phyloP scores from a whole-genome alignment of 1,284 basidiomycete species.

The Rhodotorula mucilaginosa region DNA sequence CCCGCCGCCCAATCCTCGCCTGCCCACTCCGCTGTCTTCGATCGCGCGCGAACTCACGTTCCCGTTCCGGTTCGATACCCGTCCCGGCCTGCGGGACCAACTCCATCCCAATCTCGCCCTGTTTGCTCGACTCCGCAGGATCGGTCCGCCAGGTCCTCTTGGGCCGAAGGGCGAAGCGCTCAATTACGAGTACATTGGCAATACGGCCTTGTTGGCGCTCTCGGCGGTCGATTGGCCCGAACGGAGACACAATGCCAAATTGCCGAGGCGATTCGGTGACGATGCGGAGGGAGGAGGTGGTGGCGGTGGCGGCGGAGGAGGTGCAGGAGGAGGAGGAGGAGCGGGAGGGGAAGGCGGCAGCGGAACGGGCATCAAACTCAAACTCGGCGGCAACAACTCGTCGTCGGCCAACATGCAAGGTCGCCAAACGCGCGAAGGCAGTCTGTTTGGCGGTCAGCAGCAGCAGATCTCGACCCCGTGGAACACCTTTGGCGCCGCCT shows the following conservation, averaged over 20 bases:
- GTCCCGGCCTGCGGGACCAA: constrained; percentile 10
- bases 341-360: neutral
- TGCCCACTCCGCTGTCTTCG: constrained; percentile 25
- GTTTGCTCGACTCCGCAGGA: constrained; percentile 41
- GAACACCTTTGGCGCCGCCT: constrained; percentile 9
- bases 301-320: neutral
- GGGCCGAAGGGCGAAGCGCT: constrained; percentile 42
- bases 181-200: constrained; percentile 40
- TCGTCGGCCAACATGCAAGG: neutral
- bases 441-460: neutral
- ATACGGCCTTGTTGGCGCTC: constrained; percentile 22
- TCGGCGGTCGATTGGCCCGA: constrained; percentile 35
- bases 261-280: constrained; percentile 15
- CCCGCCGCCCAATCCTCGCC: constrained; percentile 33
- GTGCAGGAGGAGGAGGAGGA: neutral
- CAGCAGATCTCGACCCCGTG: constrained; percentile 4
- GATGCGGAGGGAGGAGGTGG: neutral
- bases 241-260: constrained; percentile 15
- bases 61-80: constrained; percentile 24
- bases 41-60: constrained; percentile 18
- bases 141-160: constrained; percentile 45
- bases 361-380: neutral
- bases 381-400: neutral
- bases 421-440: neutral
- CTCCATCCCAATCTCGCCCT: constrained; percentile 33